phyloP scores from a whole-genome alignment of 1,284 basidiomycete species.

The Boletus mariae region DNA sequence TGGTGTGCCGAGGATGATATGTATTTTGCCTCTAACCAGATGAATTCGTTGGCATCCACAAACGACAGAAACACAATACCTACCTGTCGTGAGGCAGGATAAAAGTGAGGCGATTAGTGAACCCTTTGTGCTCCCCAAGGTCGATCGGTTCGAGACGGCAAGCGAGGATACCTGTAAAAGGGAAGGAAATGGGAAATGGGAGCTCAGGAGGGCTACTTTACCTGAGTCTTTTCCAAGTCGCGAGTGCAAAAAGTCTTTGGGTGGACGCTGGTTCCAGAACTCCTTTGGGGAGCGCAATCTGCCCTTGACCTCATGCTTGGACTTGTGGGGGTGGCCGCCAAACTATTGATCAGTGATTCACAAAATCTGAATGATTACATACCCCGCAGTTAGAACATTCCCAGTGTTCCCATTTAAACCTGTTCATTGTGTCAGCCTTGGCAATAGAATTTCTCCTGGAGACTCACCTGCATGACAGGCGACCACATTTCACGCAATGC shows the following conservation, averaged over 20 bases:
- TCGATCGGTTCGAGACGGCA: slow-evolving; percentile 27
- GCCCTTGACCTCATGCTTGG: slow-evolving; percentile 13
- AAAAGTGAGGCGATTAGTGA: slow-evolving; percentile 38
- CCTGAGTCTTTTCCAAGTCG: slow-evolving; percentile 31
- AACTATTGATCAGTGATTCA: slow-evolving; percentile 1
- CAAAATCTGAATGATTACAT: slow-evolving; percentile 5
- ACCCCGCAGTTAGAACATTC: slow-evolving; percentile 53
- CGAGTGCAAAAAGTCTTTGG: slow-evolving; percentile 28
- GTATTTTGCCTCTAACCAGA: slow-evolving; percentile 53
- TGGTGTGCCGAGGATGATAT: slow-evolving; percentile 49
- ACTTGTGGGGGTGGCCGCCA: slow-evolving; percentile 8
- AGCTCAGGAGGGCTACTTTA: slow-evolving; percentile 2
- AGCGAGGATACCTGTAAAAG: slow-evolving; percentile 33
- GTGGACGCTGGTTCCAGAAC: slow-evolving; percentile 38
- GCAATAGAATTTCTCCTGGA: not conserved
- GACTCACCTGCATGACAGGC: slow-evolving; percentile 64
- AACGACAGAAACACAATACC: not conserved
- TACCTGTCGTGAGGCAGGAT: slow-evolving; percentile 50
- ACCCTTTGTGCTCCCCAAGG: slow-evolving; percentile 31
- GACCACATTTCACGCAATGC: slow-evolving; percentile 64
- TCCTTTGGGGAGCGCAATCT: slow-evolving; percentile 36
- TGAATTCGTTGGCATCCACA: not conserved
- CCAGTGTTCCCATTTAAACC: slow-evolving; percentile 70
- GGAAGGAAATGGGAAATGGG: not conserved
- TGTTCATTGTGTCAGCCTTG: slow-evolving; percentile 27